phyloP scores from a whole-genome alignment of 2,329 filamentous ascomycete species.

The Bretziella fagacearum region DNA sequence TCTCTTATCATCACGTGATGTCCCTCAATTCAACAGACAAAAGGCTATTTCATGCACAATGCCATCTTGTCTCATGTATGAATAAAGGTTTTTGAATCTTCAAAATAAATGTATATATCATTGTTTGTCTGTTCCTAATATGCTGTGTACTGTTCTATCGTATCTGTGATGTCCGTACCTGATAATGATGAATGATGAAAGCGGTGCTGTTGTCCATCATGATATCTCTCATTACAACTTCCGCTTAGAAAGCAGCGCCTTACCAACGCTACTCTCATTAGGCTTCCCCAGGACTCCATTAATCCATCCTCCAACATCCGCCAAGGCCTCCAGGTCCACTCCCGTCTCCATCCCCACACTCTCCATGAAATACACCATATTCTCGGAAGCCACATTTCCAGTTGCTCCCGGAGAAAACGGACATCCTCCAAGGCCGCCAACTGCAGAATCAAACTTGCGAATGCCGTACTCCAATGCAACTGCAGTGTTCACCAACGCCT shows the following conservation, averaged over 20 bases:
- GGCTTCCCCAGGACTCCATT: conserved; percentile 42
- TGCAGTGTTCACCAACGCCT: conserved; percentile 67
- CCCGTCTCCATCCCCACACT: conserved; percentile 60
- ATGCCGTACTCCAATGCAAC: conserved; percentile 64
- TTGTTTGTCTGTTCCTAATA: background rate
- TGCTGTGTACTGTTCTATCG: background rate
- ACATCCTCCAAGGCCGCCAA: conserved; percentile 68
- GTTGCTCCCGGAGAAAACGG: conserved; percentile 75
- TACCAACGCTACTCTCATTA: conserved; percentile 52
- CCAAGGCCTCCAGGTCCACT: conserved; percentile 48
- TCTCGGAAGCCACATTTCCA: conserved; percentile 73
- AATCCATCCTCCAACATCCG: conserved; percentile 58
- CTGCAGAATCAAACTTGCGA: conserved; percentile 61
- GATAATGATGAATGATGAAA: background rate
- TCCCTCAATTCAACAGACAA: too few relatives aligned
- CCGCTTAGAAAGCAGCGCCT: conserved; percentile 40
- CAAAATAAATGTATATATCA: background rate
- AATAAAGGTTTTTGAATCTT: too few relatives aligned
- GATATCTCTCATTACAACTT: background rate
- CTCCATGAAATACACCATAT: conserved; percentile 63
- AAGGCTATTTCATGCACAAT: too few relatives aligned
- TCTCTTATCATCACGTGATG: background rate
- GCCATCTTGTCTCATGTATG: too few relatives aligned
- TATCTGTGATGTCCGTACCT: background rate
- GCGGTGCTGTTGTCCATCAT: background rate